Base-by-base conservation (phyloP, 2,329 filamentous ascomycete genomes). In the Phaeophleospora eucalypticola region DNA sequence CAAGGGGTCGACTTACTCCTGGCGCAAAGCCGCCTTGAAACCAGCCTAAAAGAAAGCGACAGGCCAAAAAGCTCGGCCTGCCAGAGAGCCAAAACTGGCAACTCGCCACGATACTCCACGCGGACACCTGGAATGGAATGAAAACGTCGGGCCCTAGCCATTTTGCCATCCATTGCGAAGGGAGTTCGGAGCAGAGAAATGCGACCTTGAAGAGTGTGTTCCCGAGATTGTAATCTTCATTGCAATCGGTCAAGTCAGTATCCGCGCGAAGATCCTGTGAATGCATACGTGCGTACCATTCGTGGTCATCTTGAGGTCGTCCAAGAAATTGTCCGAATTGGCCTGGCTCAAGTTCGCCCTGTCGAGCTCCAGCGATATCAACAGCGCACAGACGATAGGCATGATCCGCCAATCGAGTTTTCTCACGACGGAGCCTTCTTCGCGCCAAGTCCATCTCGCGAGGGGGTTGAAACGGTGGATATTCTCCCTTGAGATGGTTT, bases 171-270 rank as follows among this genome's bases (percentile, higher is more conserved):
- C 66, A 52, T 45, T 64, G 64, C 15, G 63, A 65, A 0, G 66
- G 66, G 16, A 68, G 42, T 42, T 68, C 66, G 4, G 66, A 65
- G 38, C 63, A 57, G 14, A 95, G 87, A 70, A 95, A 95, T 67
- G 87, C 89, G 18, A 80, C 77, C 68, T 87, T 91, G 73, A 94
- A 94, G 8, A 86, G 70, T 0, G 68, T 71, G 40, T 70, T 47
- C 10, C 58, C 59, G 44, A 53, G 63, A 39, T 68, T 69, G 58
- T 79, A 81, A 49, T 36, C 14, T 36, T 7, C 6, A 6, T 6
- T n/a, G 34, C 7, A 15, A 36, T n/a, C 34, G n/a, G 34, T 15
- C 34, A 36, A 6, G 14, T 6, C 12, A 6, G 12, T 7, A 29
- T 29, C 12, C 24, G 12, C 6, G 12, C 24, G 24, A n/a, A n/a